Conservation (phyloP, 805 yeast genomes). For the Yarrowia divulgata region DNA sequence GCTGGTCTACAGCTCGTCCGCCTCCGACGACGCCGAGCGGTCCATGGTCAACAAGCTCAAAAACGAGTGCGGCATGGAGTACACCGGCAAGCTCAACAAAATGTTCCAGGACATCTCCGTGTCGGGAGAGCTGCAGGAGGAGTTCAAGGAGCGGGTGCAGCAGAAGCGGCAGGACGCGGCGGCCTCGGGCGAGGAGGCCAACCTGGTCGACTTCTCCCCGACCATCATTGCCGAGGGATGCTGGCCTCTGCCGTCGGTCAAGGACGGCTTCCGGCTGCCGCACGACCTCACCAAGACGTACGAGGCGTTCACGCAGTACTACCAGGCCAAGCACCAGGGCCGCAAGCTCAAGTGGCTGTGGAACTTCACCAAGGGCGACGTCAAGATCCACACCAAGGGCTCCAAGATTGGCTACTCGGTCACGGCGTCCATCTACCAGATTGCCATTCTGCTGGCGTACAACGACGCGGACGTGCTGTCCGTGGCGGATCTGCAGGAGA, state of each 20-base stretch:
- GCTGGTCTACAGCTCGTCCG: constrained; percentile 83
- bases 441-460: constrained; percentile 84
- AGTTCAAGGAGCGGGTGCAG: constrained; percentile 59
- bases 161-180: constrained; percentile 45
- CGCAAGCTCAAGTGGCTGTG: constrained; percentile 94
- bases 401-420: constrained; percentile 66
- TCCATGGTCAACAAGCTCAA: constrained; percentile 83
- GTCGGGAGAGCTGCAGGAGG: constrained; percentile 73
- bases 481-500: constrained; percentile 64
- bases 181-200: constrained; percentile 48
- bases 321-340: constrained; percentile 79
- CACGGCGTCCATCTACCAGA: constrained; percentile 83
- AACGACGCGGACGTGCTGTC: constrained; percentile 71
- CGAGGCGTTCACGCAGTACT: constrained; percentile 70
- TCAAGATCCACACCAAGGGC: constrained; percentile 83
- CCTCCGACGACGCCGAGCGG: constrained; percentile 85
- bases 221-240: constrained; percentile 83
- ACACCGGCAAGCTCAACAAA: constrained; percentile 89
- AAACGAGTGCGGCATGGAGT: constrained; percentile 88
- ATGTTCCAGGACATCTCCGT: constrained; percentile 95
- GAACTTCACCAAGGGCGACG: constrained; percentile 91
- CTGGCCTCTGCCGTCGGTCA: constrained; percentile 76
- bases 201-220: constrained; percentile 66
- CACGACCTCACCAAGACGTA: constrained; percentile 67
- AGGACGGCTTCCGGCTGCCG: constrained; percentile 68